Evolutionary conservation across 345 rosid species (phyloP).

Genomic region (Bretschneidera sinensis): DNA sequence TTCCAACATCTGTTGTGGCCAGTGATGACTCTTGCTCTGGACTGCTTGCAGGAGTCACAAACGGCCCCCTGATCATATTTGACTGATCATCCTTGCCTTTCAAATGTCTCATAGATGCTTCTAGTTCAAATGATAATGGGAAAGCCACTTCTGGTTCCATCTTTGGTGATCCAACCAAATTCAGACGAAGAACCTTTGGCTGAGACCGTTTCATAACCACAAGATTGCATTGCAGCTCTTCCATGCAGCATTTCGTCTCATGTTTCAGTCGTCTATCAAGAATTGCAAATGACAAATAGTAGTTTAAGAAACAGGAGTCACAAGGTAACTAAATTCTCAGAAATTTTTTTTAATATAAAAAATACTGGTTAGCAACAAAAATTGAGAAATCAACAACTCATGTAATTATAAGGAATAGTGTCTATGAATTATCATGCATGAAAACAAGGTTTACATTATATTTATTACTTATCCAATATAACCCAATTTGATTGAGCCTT

Average conservation of each 20-base stretch:
- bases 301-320: slow-evolving; percentile 2
- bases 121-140: slow-evolving; percentile 28
- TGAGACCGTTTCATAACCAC: slow-evolving; percentile 84
- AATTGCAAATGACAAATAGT: slow-evolving; percentile 12
- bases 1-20: slow-evolving; percentile 62
- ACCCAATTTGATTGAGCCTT: slow-evolving; percentile 86
- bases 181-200: slow-evolving; percentile 86
- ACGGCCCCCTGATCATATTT: slow-evolving; percentile 53
- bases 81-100: slow-evolving; percentile 32
- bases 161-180: slow-evolving; percentile 64
- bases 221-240: slow-evolving; percentile 84
- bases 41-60: slow-evolving; percentile 91
- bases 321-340: not conserved
- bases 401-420: not conserved
- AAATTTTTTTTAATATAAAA: too few species aligned
- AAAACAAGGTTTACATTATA: slow-evolving; percentile 13
- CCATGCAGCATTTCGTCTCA: slow-evolving; percentile 79
- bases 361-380: too few species aligned
- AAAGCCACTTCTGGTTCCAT: slow-evolving; percentile 38
- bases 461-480: slow-evolving; percentile 75
- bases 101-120: slow-evolving; percentile 29
- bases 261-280: slow-evolving; percentile 61
- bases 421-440: slow-evolving; percentile 13
- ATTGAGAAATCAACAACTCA: not conserved
- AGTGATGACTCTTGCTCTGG: slow-evolving; percentile 78